Base-by-base conservation (phyloP, 768 basidiomycete species). In the Mycena olivaceomarginata region DNA sequence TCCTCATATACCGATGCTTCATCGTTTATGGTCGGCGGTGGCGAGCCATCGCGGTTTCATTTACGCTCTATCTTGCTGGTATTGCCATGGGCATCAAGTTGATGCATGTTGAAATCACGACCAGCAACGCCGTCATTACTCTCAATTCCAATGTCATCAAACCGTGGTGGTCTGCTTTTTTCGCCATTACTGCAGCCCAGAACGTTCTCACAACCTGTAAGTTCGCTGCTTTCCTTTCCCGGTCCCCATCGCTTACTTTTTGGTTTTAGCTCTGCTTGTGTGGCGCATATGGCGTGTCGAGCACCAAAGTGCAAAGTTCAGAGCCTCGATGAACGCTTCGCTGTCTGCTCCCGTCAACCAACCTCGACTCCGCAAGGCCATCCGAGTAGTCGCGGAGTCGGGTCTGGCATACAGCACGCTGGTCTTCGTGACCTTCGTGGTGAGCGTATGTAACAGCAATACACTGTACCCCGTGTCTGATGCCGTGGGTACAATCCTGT, bases 261-360 rank as follows among this genome's bases (percentile, higher is more conserved):
- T 31, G 31, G 25, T 31, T 37, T 59, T 37, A 59, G 57, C 25
- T 37, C 57, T 59, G 9, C 57, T 59, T 37, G 57, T 59, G 57
- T 59, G 57, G 57, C 57, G 57, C 31, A 59, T 59, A 59, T 59
- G 57, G 57, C 57, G 57, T 59, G 57, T 59, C 57, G 57, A 59
- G 57, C 57, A 59, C 31, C 57, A 59, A 37, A 59, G 25, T 59
- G 57, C 31, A 37, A 31, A 16, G 18, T 59, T 59, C 57, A 31
- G 57, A 59, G 31, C 57, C 57, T 9, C 51, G 51, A 51, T 12
- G 6, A 59, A 59, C 12, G 6, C 57, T 5, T 59, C 57, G 57
- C 57, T 59, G 8, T 37, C 57, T 11, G 57, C 57, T 59, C 57
- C 57, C 31, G 31, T 59, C 57, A 31, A 31, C 31, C 57, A 59